A percentile compares a stretch with the other conserved stretches of the same genome.
Conservation (phyloP, 805 yeast genomes). For the Suhomyces sp. region DNA sequence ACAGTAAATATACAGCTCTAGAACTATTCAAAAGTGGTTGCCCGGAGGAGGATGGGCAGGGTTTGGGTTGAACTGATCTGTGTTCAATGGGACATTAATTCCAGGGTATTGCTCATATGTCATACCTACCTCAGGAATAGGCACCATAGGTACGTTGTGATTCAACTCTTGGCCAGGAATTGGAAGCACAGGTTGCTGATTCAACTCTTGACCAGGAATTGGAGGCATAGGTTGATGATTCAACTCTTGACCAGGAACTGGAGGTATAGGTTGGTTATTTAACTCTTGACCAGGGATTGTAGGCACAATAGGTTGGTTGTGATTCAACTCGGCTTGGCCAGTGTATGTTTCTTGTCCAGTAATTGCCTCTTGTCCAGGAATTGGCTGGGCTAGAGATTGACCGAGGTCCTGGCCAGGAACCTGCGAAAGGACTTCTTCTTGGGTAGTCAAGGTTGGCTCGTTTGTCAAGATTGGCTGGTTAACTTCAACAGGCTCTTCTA, state of each 20-base stretch:
- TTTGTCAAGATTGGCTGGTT: neutral
- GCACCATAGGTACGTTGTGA: neutral
- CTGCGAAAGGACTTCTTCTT: neutral
- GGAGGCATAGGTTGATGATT: neutral
- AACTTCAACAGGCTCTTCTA: neutral
- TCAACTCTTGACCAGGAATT: neutral
- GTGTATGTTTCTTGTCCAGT: neutral
- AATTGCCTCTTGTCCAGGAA: neutral
- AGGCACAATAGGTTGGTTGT: no score
- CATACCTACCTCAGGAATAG: neutral
- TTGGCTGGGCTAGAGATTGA: neutral
- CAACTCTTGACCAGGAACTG: neutral
- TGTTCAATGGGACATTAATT: neutral
- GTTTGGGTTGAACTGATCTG: neutral
- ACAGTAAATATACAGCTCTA: constrained; percentile 1
- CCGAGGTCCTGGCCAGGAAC: neutral
- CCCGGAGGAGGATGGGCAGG: neutral
- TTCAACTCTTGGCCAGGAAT: neutral
- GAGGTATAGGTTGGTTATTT: neutral
- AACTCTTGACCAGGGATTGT: neutral
- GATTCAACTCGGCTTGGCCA: no score
- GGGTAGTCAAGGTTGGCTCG: neutral
- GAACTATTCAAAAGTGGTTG: neutral
- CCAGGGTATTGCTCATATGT: neutral
- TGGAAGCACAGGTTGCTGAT: neutral